Base-by-base conservation (phyloP, 305 asterid genomes). In the Euphrasia arctica region DNA sequence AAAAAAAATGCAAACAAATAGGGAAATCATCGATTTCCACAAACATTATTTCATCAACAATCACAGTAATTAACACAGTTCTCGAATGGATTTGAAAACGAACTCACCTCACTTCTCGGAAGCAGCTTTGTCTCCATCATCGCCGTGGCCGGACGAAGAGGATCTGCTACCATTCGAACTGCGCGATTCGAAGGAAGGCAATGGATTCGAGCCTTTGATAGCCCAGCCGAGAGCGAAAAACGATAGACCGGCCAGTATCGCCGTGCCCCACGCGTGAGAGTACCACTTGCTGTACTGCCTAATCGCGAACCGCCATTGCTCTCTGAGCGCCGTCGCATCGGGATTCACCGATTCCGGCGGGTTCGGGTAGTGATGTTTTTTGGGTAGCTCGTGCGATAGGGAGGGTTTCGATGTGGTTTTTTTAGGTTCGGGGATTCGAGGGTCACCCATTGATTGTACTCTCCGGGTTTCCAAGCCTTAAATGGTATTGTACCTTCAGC, bases 231-330 rank as follows among this genome's bases (percentile, higher is more conserved):
- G 91, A 12, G 95, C 96, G 69, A 85, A 92, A 77, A 89, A 87
- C 27, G 96, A 87, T 18, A 76, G 60, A 2, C 97, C 98, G n/a
- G 98, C 98, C n/a, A 89, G 87, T 51, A 89, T 91, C 45, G 98
- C 96, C 29, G 96, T 79, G 71, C 98, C 98, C 98, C 98, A 89
- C 45, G 98, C 97, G 41, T 83, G 95, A 18, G 97, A 82, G 69
- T 89, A 91, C 97, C 96, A 91, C 78, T 74, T 86, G 73, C 95
- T 87, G 66, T 91, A 89, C 82, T 89, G 93, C 72, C 73, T 74
- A 1, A 80, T 74, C 2, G 98, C 98, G 68, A 70, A 86, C 48
- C 75, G 82, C 98, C 98, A 91, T 47, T 91, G 95, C 18, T 91
- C 98, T 72, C 92, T 81, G 61, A 87, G 87, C 2, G 98, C 82